phyloP scores from a whole-genome alignment of 1,284 basidiomycete species.

The Tylopilus sp. region DNA sequence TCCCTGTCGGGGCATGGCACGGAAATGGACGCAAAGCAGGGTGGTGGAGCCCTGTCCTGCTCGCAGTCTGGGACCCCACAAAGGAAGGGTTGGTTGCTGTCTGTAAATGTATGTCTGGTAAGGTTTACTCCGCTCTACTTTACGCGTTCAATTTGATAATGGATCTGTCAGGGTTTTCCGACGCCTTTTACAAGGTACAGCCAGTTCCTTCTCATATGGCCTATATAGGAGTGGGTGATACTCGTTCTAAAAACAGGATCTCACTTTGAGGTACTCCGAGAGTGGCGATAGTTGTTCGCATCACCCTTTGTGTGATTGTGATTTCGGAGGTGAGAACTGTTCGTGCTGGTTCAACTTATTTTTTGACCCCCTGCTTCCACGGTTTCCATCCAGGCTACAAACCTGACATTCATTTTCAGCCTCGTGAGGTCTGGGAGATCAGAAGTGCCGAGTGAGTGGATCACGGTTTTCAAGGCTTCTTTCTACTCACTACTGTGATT shows the following conservation, averaged over 20 bases:
- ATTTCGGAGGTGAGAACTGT: constrained; percentile 56
- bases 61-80: constrained; percentile 75
- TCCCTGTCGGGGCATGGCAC: constrained; percentile 86
- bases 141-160: constrained; percentile 2
- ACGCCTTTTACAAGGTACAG: constrained; percentile 74
- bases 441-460: constrained; percentile 76
- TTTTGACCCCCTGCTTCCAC: background rate
- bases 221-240: background rate
- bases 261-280: constrained; percentile 62
- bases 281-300: constrained; percentile 63
- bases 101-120: constrained; percentile 84
- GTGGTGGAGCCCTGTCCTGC: constrained; percentile 91
- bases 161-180: constrained; percentile 68
- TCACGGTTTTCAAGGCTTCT: background rate
- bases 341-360: background rate
- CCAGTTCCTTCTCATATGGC: background rate
- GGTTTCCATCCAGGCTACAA: constrained; percentile 47
- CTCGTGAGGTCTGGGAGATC: constrained; percentile 88
- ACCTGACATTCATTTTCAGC: constrained; percentile 83
- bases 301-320: constrained; percentile 58
- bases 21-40: constrained; percentile 88
- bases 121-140: constrained; percentile 19
- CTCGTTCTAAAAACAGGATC: constrained; percentile 34
- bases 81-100: constrained; percentile 71
- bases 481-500: constrained; percentile 8